These are phyloP conservation scores for Nasturtium officinale DNA, from an alignment of 345 rosid genomes.

Conservation along the genomic window DNA sequence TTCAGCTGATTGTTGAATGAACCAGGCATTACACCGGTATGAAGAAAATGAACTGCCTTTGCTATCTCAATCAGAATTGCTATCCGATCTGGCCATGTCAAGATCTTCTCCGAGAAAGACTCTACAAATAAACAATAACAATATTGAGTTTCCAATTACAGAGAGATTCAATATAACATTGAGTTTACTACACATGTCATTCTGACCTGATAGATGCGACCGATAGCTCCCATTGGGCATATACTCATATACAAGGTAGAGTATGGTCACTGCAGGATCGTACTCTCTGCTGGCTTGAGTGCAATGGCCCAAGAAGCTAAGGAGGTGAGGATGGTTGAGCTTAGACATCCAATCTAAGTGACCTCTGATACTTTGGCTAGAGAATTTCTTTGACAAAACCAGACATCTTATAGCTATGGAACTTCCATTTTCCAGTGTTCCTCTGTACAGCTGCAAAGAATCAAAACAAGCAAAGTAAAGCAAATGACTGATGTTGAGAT, in stretches of 20 bases:
- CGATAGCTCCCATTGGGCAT: constrained; percentile 69
- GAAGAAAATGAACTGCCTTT: constrained; percentile 94
- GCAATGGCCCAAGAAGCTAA: constrained; percentile 85
- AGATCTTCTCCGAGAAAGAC: constrained; percentile 63
- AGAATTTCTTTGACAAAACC: constrained; percentile 61
- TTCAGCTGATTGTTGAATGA: constrained; percentile 68
- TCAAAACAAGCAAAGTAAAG: constrained; percentile 10
- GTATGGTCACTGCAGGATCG: constrained; percentile 51
- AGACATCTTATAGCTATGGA: constrained; percentile 67
- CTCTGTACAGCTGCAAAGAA: constrained; percentile 74
- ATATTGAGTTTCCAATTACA: constrained; percentile 21
- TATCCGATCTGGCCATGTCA: constrained; percentile 85
- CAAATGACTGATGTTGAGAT: constrained; percentile 7
- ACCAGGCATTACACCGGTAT: constrained; percentile 83
- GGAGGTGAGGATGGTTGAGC: constrained; percentile 93
- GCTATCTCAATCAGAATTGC: constrained; percentile 80
- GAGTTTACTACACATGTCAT: constrained; percentile 9
- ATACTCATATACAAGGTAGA: constrained; percentile 82
- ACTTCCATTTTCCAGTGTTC: constrained; percentile 79
- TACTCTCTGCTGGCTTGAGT: constrained; percentile 53
- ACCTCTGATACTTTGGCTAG: constrained; percentile 68
- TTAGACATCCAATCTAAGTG: constrained; percentile 78
- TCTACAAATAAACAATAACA: constrained; percentile 50
- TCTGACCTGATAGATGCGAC: constrained; percentile 74
- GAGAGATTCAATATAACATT: not conserved